Evolutionary conservation across 1,284 basidiomycete genomes (phyloP).

Genomic region (Ustilago bromivora): DNA sequence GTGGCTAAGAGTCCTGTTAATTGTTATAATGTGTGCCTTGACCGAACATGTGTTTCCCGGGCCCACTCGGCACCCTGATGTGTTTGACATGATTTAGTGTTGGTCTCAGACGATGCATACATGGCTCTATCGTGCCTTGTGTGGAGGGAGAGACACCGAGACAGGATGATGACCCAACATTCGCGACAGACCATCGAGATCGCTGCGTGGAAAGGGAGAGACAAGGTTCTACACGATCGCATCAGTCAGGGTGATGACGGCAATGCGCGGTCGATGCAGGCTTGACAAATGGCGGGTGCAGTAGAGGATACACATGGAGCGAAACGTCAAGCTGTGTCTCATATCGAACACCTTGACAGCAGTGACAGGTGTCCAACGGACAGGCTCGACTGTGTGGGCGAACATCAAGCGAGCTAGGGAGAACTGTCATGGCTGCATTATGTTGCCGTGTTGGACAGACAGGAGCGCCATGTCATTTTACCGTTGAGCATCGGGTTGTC

Average conservation of each 20-base stretch:
- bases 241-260: not conserved
- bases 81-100: not conserved
- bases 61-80: not conserved
- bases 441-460: conserved; percentile 20
- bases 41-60: not conserved
- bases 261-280: conserved; percentile 7
- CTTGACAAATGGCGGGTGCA: conserved; percentile 2
- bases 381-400: not conserved
- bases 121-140: not conserved
- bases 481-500: not conserved
- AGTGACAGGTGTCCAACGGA: conserved; percentile 22
- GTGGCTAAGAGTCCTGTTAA: too few species aligned
- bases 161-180: not conserved
- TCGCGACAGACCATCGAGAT: not conserved
- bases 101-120: not conserved
- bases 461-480: conserved; percentile 30
- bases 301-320: not conserved
- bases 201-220: not conserved
- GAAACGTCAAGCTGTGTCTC: conserved; percentile 2
- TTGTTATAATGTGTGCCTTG: not conserved
- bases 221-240: not conserved
- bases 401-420: conserved; percentile 11
- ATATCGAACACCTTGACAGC: not conserved
- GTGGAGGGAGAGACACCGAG: not conserved
- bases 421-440: not conserved